Evolutionary conservation across 306 rosid species (phyloP).

Genomic region (Acacia confusa): DNA sequence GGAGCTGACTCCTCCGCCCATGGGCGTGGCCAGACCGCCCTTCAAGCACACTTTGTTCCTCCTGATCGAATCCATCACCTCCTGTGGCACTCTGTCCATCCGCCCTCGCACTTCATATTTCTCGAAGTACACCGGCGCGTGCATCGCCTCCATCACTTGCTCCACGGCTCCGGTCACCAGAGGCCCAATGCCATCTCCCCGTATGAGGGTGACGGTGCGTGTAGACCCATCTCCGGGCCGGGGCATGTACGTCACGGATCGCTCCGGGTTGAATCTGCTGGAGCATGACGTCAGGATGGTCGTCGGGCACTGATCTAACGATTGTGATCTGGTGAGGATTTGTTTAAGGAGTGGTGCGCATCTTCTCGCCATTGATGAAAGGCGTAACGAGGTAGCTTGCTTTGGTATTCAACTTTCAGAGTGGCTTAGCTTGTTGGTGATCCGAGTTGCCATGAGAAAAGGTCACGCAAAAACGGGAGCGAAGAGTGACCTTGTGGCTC

Average conservation of each 20-base stretch:
- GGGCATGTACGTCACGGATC: slow-evolving; percentile 84
- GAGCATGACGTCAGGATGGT: not conserved
- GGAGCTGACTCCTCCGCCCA: slow-evolving; percentile 88
- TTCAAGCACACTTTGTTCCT: slow-evolving; percentile 86
- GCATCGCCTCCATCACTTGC: slow-evolving; percentile 89
- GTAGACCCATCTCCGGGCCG: slow-evolving; percentile 83
- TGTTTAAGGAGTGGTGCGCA: slow-evolving; percentile 40
- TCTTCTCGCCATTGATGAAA: slow-evolving; percentile 54
- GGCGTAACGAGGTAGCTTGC: slow-evolving; percentile 5
- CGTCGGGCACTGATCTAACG: not conserved
- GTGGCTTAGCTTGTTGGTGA: slow-evolving; percentile 20
- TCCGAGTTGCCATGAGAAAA: slow-evolving; percentile 32
- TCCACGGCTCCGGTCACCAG: slow-evolving; percentile 77
- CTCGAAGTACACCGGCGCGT: slow-evolving; percentile 79
- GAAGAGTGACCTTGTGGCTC: not conserved
- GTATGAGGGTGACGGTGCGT: slow-evolving; percentile 71
- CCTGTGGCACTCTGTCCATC: slow-evolving; percentile 65
- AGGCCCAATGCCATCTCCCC: slow-evolving; percentile 85
- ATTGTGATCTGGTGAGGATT: slow-evolving; percentile 27
- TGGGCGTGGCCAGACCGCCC: slow-evolving; percentile 76
- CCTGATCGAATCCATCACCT: slow-evolving; percentile 73
- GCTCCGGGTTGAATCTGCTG: slow-evolving; percentile 36
- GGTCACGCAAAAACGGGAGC: not conserved
- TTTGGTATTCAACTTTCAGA: slow-evolving; percentile 24
- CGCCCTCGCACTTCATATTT: slow-evolving; percentile 63